Evolutionary conservation across 495 filamentous ascomycete species (phyloP).

Genomic region (Bryoglossum gracile): DNA sequence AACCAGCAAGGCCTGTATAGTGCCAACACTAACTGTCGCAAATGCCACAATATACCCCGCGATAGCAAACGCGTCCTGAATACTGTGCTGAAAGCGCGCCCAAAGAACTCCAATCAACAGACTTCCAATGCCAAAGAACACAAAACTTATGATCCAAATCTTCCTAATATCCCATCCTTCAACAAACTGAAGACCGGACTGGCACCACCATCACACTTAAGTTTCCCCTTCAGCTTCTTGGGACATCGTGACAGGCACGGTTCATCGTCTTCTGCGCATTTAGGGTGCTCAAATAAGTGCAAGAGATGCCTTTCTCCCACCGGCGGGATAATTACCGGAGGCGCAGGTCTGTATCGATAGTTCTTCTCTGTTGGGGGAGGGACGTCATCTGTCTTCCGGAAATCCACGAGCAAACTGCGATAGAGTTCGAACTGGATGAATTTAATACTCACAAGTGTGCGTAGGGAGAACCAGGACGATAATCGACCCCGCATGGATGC

Average conservation of each 20-base stretch:
- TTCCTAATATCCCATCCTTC: no score
- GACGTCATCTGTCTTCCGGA: slow-evolving; percentile 13
- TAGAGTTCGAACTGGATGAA: slow-evolving; percentile 18
- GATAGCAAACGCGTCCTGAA: not conserved
- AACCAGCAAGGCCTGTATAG: not conserved
- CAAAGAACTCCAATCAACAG: not conserved
- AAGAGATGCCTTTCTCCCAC: slow-evolving; percentile 11
- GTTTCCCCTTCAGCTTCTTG: no score
- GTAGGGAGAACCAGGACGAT: slow-evolving; percentile 1
- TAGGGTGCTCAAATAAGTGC: slow-evolving; percentile 15
- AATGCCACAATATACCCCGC: not conserved
- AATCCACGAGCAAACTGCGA: slow-evolving; percentile 9
- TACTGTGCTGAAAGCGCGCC: not conserved
- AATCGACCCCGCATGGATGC: not conserved
- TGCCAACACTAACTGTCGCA: not conserved
- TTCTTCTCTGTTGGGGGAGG: slow-evolving; percentile 9
- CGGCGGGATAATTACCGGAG: slow-evolving; percentile 15
- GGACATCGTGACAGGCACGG: slow-evolving; percentile 15
- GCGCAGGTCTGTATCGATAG: slow-evolving; percentile 14
- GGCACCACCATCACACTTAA: no score
- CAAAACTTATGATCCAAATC: no score
- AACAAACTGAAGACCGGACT: no score
- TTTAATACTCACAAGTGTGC: slow-evolving; percentile 9
- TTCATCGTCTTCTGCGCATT: not conserved
- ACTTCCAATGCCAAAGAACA: not conserved